These are phyloP conservation scores for Mycothermus thermophilus DNA, from an alignment of 495 filamentous ascomycete species.

Conservation along the genomic window DNA sequence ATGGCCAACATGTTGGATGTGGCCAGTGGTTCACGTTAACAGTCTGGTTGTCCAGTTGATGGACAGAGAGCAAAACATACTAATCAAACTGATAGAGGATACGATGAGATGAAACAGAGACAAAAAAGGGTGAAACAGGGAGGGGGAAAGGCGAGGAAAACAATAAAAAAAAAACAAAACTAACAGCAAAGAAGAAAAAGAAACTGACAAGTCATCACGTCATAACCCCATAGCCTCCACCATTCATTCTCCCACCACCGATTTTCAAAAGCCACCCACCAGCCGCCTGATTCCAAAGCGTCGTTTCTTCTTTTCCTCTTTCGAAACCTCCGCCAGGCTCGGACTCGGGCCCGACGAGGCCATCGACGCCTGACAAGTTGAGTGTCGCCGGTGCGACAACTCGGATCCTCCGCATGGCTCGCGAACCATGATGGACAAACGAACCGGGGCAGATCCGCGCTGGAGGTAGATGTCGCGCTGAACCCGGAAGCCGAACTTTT, in stretches of 20 bases:
- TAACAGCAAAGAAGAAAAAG: background rate
- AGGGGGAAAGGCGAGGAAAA: too few relatives aligned
- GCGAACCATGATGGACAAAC: constrained; percentile 64
- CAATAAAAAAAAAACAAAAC: background rate
- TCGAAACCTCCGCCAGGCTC: constrained; percentile 11
- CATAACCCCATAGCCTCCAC: too few relatives aligned
- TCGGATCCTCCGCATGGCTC: constrained; percentile 46
- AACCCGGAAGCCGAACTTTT: constrained; percentile 53
- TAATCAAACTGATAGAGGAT: too few relatives aligned
- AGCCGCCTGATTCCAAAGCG: too few relatives aligned
- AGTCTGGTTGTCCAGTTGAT: constrained; percentile 6
- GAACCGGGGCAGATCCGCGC: constrained; percentile 44
- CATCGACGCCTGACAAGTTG: too few relatives aligned
- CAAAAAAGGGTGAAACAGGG: too few relatives aligned
- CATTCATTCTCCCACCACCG: too few relatives aligned
- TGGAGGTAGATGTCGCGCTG: constrained; percentile 44
- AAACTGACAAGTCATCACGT: background rate
- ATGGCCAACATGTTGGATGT: constrained; percentile 7
- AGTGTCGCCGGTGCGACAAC: too few relatives aligned
- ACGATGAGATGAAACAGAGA: too few relatives aligned
- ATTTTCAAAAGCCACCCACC: too few relatives aligned
- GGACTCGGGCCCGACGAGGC: constrained; percentile 7
- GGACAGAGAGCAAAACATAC: too few relatives aligned
- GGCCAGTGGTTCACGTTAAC: background rate
- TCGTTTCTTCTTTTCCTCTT: background rate